Conservation (phyloP, 768 basidiomycete species). For the Pisolithus sp. region DNA sequence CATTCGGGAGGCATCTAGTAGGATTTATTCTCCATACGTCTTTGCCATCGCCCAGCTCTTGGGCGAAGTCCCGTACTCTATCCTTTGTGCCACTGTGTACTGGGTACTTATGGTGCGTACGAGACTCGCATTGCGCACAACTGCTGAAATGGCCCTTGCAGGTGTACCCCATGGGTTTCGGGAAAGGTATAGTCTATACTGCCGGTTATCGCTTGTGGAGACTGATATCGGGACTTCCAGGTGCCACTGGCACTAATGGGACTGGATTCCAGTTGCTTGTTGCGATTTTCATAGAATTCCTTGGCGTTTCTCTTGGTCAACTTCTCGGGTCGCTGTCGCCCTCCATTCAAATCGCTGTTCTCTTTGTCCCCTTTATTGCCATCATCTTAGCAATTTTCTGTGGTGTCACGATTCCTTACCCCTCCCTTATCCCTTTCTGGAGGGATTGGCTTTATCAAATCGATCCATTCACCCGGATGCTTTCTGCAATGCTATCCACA, state of each 20-base stretch:
- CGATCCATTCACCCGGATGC: slow-evolving; percentile 61
- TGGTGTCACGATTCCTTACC: slow-evolving; percentile 72
- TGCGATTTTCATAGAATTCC: slow-evolving; percentile 64
- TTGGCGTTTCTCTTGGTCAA: slow-evolving; percentile 69
- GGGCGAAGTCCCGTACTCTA: slow-evolving; percentile 73
- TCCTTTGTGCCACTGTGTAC: slow-evolving; percentile 66
- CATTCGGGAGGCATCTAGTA: slow-evolving; percentile 63
- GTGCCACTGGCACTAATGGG: slow-evolving; percentile 50
- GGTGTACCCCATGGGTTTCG: slow-evolving; percentile 63
- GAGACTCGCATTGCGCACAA: background rate
- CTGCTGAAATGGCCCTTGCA: slow-evolving; percentile 5
- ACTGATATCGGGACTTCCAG: slow-evolving; percentile 17
- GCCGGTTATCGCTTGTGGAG: background rate
- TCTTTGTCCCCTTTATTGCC: slow-evolving; percentile 74
- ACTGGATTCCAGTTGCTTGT: slow-evolving; percentile 69
- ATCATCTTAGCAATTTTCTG: slow-evolving; percentile 67
- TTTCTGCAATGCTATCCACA: slow-evolving; percentile 70
- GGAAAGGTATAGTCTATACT: slow-evolving; percentile 25
- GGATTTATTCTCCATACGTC: slow-evolving; percentile 81
- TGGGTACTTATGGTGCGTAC: slow-evolving; percentile 62
- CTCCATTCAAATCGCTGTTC: slow-evolving; percentile 68
- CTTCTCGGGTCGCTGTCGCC: slow-evolving; percentile 72
- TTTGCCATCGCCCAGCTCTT: slow-evolving; percentile 79
- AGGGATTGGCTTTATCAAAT: slow-evolving; percentile 72
- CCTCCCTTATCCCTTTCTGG: slow-evolving; percentile 62